Evolutionary conservation across 805 yeast species (phyloP), one percentile per base, ranked within the genome.

Genomic region (Kodamaea laetipori): DNA sequence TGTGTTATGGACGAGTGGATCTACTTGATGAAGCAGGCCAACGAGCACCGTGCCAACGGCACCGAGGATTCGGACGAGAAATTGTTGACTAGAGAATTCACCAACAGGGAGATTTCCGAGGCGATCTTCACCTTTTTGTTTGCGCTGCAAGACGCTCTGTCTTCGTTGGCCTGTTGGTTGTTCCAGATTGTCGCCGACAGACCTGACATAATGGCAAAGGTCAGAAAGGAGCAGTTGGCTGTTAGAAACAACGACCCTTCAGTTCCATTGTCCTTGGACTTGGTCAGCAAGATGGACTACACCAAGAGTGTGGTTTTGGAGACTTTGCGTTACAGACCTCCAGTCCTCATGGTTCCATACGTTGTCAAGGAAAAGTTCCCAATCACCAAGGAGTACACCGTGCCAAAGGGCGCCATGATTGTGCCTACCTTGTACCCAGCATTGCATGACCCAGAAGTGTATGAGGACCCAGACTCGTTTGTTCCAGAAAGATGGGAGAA

Each of bases 1-100:
- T 90, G 97, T 76, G 90, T 90, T 37, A 81, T 94, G 90, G 99
- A 94, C 64, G 90, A 89, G 51, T 94, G 99, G 99, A 78, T 92
- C 60, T 73, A 75, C 60, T 74, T 84, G 56, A 94, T 94, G 97
- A 75, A 80, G 54, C 82, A 84, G 51, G 87, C 90, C 30, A 72
- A 73, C 54, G 76, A 74, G 41, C 67, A 73, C 44, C 74, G 75
- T 42, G 73, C 73, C 33, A 67, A 64, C 30, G 76, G 73, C 47
- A 68, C 75, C 12, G 69, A 81, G 30, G 73, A 74, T 28, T 68
- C 64, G 32, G 77, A 73, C 47, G 69, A 76, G n/a, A 82, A 79
- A 37, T 61, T 80, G 31, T 69, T 78, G 54, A 77, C 88, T 53
- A 82, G 97, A 64, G 92, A 85, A 50, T 94, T 94, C 69, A 68